These are phyloP conservation scores for Yamagishiella unicocca DNA, from an alignment of 139 green algal species.

Conservation along the genomic window DNA sequence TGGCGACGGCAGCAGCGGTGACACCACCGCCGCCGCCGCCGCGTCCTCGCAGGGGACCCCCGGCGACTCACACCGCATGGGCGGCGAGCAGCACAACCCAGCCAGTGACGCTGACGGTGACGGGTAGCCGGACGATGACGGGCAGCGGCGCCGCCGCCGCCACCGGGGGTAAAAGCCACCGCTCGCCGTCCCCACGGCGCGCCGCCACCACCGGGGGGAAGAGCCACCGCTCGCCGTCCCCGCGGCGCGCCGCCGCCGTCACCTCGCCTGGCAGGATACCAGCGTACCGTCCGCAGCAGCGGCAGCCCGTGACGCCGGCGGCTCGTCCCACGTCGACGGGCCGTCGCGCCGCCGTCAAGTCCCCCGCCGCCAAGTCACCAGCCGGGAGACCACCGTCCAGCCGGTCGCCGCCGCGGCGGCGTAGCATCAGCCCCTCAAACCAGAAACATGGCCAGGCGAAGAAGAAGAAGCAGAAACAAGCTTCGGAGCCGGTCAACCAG, in stretches of 20 bases:
- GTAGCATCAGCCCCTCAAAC: not conserved
- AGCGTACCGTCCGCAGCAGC: not conserved
- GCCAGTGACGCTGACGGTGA: no score
- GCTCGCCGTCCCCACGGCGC: not conserved
- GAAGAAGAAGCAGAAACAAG: not conserved
- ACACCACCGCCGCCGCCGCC: no score
- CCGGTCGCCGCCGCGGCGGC: not conserved
- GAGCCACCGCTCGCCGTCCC: not conserved
- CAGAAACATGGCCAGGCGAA: not conserved
- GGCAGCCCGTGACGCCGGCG: not conserved
- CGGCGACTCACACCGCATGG: no score
- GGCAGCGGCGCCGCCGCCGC: no score
- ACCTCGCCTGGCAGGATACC: not conserved
- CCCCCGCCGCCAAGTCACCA: not conserved
- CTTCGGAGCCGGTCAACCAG: not conserved
- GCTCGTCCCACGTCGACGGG: no score
- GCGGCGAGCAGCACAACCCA: no score
- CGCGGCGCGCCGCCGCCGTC: not conserved
- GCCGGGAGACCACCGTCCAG: not conserved
- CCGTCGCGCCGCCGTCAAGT: not conserved
- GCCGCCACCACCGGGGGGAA: not conserved
- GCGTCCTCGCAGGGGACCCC: no score
- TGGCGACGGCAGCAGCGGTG: no score
- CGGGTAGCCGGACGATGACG: no score
- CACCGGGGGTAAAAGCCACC: not conserved